A percentile compares a stretch with the other conserved stretches of the same genome.
phyloP scores from a whole-genome alignment of 345 rosid genomes.

The Hibiscus tridactylites region DNA sequence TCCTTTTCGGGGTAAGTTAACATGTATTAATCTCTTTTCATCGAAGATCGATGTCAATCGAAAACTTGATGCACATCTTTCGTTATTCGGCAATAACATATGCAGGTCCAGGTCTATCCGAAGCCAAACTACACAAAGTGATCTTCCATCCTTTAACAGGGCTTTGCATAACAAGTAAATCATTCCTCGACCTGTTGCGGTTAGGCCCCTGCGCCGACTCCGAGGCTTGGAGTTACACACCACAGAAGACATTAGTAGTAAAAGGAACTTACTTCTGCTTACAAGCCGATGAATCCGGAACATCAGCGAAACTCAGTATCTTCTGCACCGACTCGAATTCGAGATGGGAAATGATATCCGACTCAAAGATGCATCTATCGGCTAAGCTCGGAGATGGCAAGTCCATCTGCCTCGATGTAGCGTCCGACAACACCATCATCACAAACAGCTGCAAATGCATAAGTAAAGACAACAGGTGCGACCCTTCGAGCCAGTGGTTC shows the following conservation, averaged over 20 bases:
- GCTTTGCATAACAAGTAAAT: conserved; percentile 47
- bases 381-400: conserved; percentile 32
- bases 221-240: conserved; percentile 63
- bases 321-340: conserved; percentile 39
- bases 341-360: conserved; percentile 61
- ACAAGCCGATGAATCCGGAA: conserved; percentile 33
- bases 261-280: conserved; percentile 61
- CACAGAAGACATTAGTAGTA: conserved; percentile 31
- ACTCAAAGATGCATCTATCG: conserved; percentile 76
- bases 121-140: conserved; percentile 47
- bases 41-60: background rate
- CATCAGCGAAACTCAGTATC: conserved; percentile 36
- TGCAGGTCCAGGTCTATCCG: conserved; percentile 72
- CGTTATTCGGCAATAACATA: background rate
- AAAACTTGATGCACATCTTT: background rate
- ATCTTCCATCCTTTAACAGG: conserved; percentile 78
- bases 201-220: conserved; percentile 72
- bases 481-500: conserved; percentile 75
- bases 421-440: conserved; percentile 29
- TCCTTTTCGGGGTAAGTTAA: conserved; percentile 46
- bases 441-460: conserved; percentile 50
- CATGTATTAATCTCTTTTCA: background rate
- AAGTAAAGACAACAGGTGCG: conserved; percentile 41
- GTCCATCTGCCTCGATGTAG: conserved; percentile 72
- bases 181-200: conserved; percentile 31